Evolutionary conservation across 2,329 filamentous ascomycete genomes (phyloP).

Genomic region (Calonectria montana): DNA sequence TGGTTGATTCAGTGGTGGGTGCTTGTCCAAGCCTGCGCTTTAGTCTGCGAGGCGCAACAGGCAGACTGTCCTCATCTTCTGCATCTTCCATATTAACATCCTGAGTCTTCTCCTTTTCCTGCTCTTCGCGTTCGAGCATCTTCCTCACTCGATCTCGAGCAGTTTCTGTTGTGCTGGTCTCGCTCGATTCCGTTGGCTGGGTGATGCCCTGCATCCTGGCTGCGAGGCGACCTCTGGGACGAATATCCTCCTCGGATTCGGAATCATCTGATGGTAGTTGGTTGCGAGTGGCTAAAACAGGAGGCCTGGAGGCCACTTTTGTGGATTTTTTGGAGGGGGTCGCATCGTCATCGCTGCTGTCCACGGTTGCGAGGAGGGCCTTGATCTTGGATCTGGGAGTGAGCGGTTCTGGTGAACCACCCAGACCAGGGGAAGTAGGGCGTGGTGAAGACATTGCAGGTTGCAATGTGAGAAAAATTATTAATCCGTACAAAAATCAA

Average conservation of each 20-base stretch:
- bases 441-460: slow-evolving; percentile 61
- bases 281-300: slow-evolving; percentile 8
- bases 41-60: slow-evolving; percentile 54
- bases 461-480: slow-evolving; percentile 13
- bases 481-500: not conserved
- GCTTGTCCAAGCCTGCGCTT: slow-evolving; percentile 50
- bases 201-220: slow-evolving; percentile 67
- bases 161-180: slow-evolving; percentile 41
- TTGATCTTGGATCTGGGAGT: slow-evolving; percentile 67
- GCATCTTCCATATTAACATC: slow-evolving; percentile 44
- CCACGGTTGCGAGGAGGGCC: slow-evolving; percentile 63
- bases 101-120: slow-evolving; percentile 40
- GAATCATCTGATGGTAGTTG: slow-evolving; percentile 47
- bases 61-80: slow-evolving; percentile 55
- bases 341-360: slow-evolving; percentile 61
- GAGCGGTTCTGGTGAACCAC: slow-evolving; percentile 56
- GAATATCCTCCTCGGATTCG: slow-evolving; percentile 50
- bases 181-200: slow-evolving; percentile 28
- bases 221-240: slow-evolving; percentile 73
- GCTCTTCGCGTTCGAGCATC: slow-evolving; percentile 50
- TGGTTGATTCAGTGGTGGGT: slow-evolving; percentile 41
- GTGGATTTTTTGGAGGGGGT: slow-evolving; percentile 27
- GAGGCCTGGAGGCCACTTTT: slow-evolving; percentile 26
- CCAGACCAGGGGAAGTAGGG: slow-evolving; percentile 57
- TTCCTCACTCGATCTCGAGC: slow-evolving; percentile 57